Conservation (phyloP, 225 moss, liverwort and hornwort species). For the Neckera pumila region DNA sequence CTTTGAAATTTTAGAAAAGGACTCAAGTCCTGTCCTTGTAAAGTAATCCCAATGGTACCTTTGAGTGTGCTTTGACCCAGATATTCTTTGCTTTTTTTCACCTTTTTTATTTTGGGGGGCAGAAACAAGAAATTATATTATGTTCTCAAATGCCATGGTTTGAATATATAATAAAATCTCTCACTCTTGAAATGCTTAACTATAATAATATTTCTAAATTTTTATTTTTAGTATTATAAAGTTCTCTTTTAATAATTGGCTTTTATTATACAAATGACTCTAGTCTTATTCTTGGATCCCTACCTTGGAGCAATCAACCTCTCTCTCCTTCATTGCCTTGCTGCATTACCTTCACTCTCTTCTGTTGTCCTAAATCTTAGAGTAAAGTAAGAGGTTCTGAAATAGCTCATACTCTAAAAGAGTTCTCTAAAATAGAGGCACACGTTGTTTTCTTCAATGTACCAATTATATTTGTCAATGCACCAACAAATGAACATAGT, state of each 20-base stretch:
- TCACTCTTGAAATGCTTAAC: not conserved
- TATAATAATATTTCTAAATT: not conserved
- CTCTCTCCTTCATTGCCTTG: fast-evolving
- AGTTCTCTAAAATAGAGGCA: not conserved
- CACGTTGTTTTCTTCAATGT: not conserved
- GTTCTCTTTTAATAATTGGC: not conserved
- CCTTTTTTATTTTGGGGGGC: too few species aligned
- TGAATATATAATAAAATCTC: not conserved
- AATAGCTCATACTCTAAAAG: not conserved
- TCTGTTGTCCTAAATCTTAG: fast-evolving
- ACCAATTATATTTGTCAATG: not conserved
- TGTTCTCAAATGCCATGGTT: not conserved
- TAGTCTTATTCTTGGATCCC: not conserved
- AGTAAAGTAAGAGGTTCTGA: not conserved
- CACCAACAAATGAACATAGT: not conserved
- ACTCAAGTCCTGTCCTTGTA: too few species aligned
- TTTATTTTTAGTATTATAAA: not conserved
- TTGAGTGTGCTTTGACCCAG: too few species aligned
- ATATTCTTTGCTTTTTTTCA: too few species aligned
- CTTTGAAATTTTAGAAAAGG: too few species aligned
- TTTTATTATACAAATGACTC: not conserved
- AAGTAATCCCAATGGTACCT: too few species aligned
- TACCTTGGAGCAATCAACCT: not conserved
- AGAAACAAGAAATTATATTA: not conserved
- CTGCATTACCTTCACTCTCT: not conserved